phyloP scores from a whole-genome alignment of 192 early-diverging fungal genomes.

The Gaertneriomyces semiglobifer region DNA sequence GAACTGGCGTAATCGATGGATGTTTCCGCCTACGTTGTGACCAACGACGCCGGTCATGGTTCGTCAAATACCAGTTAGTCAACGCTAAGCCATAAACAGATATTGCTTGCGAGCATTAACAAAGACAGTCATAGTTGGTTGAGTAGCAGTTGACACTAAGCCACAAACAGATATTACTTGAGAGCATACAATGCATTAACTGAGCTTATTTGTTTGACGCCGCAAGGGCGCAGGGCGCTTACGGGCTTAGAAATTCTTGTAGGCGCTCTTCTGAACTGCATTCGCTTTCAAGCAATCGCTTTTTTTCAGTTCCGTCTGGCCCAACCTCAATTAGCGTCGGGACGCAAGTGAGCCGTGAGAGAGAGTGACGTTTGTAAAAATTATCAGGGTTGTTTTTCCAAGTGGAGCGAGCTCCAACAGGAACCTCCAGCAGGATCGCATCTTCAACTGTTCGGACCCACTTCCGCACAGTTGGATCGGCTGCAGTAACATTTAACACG shows the following conservation, averaged over 20 bases:
- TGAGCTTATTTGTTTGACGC: background rate
- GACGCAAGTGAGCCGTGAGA: conserved; percentile 32
- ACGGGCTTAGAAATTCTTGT: too few species aligned
- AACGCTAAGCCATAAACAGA: too few species aligned
- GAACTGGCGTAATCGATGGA: too few species aligned
- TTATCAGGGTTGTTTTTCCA: conserved; percentile 28
- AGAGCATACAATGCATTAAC: background rate
- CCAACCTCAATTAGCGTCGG: conserved; percentile 36
- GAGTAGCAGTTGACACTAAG: too few species aligned
- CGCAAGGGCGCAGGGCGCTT: background rate
- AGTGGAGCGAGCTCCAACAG: conserved; percentile 21
- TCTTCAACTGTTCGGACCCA: conserved; percentile 25
- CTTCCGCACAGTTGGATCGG: conserved; percentile 45
- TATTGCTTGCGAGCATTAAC: too few species aligned
- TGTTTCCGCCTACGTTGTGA: too few species aligned
- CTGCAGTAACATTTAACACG: conserved; percentile 7
- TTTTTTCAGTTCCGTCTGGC: background rate
- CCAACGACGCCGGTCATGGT: too few species aligned
- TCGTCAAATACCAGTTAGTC: too few species aligned
- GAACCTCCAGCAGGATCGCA: conserved; percentile 38
- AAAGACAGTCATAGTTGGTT: too few species aligned
- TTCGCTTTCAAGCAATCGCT: too few species aligned
- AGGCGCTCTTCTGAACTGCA: too few species aligned
- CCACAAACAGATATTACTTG: too few species aligned
- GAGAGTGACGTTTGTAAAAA: conserved; percentile 33